These are phyloP conservation scores for Hypoxylon sp. DNA, from an alignment of 2,329 filamentous ascomycete genomes.

Conservation along the genomic window DNA sequence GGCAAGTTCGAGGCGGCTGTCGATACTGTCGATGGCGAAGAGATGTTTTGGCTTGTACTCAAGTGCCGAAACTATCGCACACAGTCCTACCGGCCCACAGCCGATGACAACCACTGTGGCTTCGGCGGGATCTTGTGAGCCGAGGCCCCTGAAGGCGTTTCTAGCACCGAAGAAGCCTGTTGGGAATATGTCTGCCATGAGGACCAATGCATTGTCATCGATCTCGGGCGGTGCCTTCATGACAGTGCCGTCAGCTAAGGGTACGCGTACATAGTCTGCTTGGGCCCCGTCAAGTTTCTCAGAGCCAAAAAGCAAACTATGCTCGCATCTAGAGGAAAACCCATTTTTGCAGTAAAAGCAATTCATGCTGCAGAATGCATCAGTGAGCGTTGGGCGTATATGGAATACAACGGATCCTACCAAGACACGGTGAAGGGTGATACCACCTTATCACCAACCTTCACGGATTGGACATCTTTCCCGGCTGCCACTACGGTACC, in stretches of 20 bases:
- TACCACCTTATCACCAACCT: slow-evolving; percentile 83
- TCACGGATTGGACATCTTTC: slow-evolving; percentile 75
- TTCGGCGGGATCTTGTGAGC: slow-evolving; percentile 71
- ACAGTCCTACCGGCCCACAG: slow-evolving; percentile 88
- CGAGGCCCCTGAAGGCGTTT: slow-evolving; percentile 79
- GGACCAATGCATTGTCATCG: slow-evolving; percentile 79
- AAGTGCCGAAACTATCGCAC: slow-evolving; percentile 83
- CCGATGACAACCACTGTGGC: slow-evolving; percentile 85
- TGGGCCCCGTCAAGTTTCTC: slow-evolving; percentile 80
- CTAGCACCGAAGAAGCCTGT: slow-evolving; percentile 86
- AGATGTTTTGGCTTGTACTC: slow-evolving; percentile 81
- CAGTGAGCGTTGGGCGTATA: slow-evolving; percentile 10
- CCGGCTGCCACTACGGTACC: slow-evolving; percentile 80
- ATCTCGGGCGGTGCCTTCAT: slow-evolving; percentile 80
- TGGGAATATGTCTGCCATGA: slow-evolving; percentile 96
- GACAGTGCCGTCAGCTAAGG: slow-evolving; percentile 84
- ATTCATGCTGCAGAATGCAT: slow-evolving; percentile 64
- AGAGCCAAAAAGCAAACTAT: slow-evolving; percentile 79
- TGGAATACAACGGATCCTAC: slow-evolving; percentile 59
- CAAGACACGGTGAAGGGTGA: slow-evolving; percentile 87
- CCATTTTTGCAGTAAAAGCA: slow-evolving; percentile 90
- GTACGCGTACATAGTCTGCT: slow-evolving; percentile 86
- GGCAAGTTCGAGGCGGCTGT: slow-evolving; percentile 80
- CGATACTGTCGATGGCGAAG: slow-evolving; percentile 84
- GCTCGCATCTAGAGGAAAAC: slow-evolving; percentile 82